Conservation (phyloP, 441 rosid species). For the Populus trichocarpa region DNA sequence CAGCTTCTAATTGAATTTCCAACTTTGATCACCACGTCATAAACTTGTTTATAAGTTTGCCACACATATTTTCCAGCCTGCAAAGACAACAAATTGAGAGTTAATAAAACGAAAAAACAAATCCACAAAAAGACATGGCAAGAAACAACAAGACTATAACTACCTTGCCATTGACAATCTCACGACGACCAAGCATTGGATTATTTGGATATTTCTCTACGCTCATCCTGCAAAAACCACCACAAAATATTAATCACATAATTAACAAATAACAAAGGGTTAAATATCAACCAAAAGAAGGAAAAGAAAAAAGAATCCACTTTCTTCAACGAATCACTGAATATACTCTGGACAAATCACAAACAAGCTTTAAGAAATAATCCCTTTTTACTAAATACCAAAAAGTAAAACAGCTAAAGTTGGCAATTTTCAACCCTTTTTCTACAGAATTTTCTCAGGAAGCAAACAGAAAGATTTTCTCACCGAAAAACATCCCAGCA, state of each 20-base stretch:
- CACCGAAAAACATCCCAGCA: conserved; percentile 96
- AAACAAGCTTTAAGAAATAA: background rate
- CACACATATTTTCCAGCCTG: conserved; percentile 88
- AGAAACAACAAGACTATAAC: background rate
- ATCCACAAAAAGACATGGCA: background rate
- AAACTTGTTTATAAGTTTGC: conserved; percentile 77
- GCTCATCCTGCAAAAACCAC: conserved; percentile 39
- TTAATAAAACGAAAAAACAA: background rate
- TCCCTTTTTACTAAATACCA: background rate
- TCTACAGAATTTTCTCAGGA: background rate
- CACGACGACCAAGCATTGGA: conserved; percentile 78
- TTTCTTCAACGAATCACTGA: background rate
- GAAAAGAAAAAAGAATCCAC: background rate
- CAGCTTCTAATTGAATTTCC: conserved; percentile 82
- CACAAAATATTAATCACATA: background rate
- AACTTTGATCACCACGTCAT: conserved; percentile 66
- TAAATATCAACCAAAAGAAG: background rate
- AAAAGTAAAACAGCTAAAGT: background rate
- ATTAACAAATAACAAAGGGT: background rate
- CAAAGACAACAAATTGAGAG: conserved; percentile 6
- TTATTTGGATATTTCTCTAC: conserved; percentile 76
- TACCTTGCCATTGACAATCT: conserved; percentile 75
- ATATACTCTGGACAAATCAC: background rate
- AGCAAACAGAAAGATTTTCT: background rate
- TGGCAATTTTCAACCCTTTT: background rate